These are phyloP conservation scores for Zygoascus meyerae DNA, from an alignment of 1,139 yeast genomes.

Conservation along the genomic window DNA sequence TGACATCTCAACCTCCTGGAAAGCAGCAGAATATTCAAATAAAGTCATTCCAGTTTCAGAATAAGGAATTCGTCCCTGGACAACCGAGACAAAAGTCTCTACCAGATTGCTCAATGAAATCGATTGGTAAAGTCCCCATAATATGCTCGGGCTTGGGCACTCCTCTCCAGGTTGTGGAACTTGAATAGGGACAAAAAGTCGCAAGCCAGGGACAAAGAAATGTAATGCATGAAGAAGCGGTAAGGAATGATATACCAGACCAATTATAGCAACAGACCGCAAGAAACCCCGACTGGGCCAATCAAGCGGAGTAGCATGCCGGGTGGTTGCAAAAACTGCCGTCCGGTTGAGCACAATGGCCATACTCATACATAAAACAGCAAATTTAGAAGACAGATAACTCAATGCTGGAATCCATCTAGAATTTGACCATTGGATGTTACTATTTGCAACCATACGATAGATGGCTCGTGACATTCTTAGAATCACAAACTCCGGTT, in stretches of 20 bases:
- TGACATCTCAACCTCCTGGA: slow-evolving; percentile 59
- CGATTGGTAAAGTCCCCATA: slow-evolving; percentile 59
- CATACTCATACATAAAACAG: slow-evolving; percentile 53
- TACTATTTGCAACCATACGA: not conserved
- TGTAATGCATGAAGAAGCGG: slow-evolving; percentile 41
- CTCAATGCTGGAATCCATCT: slow-evolving; percentile 12
- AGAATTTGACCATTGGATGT: slow-evolving; percentile 8
- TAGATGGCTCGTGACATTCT: not conserved
- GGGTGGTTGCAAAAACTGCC: slow-evolving; percentile 57
- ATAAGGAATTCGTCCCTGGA: slow-evolving; percentile 53
- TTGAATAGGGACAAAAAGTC: not conserved
- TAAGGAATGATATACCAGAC: slow-evolving; percentile 35
- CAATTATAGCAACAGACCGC: slow-evolving; percentile 37
- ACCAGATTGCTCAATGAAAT: slow-evolving; percentile 60
- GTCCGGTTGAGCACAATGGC: slow-evolving; percentile 63
- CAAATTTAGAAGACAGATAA: slow-evolving; percentile 46
- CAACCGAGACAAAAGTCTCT: slow-evolving; percentile 63
- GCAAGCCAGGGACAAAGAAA: slow-evolving; percentile 22
- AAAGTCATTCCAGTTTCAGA: slow-evolving; percentile 66
- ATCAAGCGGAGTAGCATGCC: slow-evolving; percentile 37
- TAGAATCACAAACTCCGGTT: slow-evolving; percentile 4
- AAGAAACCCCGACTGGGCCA: slow-evolving; percentile 30
- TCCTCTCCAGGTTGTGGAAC: not conserved
- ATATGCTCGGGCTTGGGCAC: slow-evolving; percentile 40
- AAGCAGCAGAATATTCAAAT: slow-evolving; percentile 68